Base-by-base conservation (phyloP, 257 asterid species). In the Paulownia fortunei region DNA sequence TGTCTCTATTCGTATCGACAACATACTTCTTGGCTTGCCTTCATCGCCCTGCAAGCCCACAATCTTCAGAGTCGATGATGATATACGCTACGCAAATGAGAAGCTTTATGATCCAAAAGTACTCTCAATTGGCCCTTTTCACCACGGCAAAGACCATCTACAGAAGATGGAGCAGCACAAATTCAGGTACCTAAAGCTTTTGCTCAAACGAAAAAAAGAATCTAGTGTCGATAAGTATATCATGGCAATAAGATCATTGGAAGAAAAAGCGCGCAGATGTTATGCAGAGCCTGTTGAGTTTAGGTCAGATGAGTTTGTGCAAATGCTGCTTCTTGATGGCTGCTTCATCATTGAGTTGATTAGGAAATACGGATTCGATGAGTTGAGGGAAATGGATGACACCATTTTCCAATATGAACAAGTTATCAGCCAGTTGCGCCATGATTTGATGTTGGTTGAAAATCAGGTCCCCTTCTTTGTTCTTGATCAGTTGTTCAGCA, bases 381-480 rank as follows among this genome's bases (percentile, higher is more conserved):
- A 66, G 36, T 5, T 32, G 56, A 64, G 74, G 12, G 70, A 59
- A 24, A 71, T 23, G 2, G 79, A 72, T 10, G 85, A 85, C 2
- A 11, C 56, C 0, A 54, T 82, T 15, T 80, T 85, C 49, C 79
- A 73, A 5, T 39, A 81, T 15, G 77, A 72, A 16, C 79, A 73
- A 56, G 16, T 80, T 5, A 58, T 61, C 18, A 51, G 66, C 46
- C 75, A 70, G 30, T 9, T 80, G 11, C 34, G 56, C 18, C 72
- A 66, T 27, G 92, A 88, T 44, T 8, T 84, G 77, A 36, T 88
- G 27, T n/a, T 84, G 55, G 51, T 88, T 9, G 92, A 86, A 62
- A 88, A 86, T 71, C 90, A 86, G n/a, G 24, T 85, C 30, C 91
- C 89, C 2, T 85, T 81, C 51, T 83, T 87, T 11, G 79, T 81